Evolutionary conservation across 371 early-diverging fungal species (phyloP).

Genomic region (Choanephora cucurbitarum): DNA sequence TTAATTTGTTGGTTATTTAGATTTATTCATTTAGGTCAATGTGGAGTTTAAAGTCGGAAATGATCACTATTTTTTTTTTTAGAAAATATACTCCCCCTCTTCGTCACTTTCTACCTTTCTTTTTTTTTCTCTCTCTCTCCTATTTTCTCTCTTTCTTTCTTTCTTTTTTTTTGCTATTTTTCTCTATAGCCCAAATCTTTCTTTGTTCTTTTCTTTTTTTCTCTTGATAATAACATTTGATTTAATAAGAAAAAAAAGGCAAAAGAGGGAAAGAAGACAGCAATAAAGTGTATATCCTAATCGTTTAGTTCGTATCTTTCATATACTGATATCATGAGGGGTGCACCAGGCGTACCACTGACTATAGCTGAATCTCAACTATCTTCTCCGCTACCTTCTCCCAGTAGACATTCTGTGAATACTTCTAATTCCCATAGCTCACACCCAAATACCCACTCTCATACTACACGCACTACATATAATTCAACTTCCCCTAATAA

Average conservation of each 20-base stretch:
- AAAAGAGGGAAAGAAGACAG: neutral
- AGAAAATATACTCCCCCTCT: too few species aligned
- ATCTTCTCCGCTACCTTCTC: slow-evolving; percentile 30
- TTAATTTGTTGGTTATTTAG: too few species aligned
- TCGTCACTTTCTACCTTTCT: too few species aligned
- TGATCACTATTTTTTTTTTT: too few species aligned
- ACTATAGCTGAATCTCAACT: slow-evolving; percentile 27
- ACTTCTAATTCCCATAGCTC: neutral
- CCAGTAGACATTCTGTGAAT: slow-evolving; percentile 15
- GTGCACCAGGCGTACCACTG: slow-evolving; percentile 20
- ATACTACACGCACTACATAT: slow-evolving; percentile 11
- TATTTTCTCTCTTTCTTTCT: neutral
- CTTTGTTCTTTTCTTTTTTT: neutral
- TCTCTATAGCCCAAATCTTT: neutral
- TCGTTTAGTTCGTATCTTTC: slow-evolving; percentile 1
- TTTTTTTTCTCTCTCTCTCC: too few species aligned
- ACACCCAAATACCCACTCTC: slow-evolving; percentile 1
- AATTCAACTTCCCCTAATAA: slow-evolving; percentile 10
- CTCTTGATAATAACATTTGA: neutral
- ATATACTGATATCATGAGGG: slow-evolving; percentile 14
- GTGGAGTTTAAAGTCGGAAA: too few species aligned
- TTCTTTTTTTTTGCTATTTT: neutral
- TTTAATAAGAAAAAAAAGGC: neutral
- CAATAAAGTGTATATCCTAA: slow-evolving; percentile 1
- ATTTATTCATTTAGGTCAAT: too few species aligned